phyloP scores from a whole-genome alignment of 805 yeast species.

The Ogataea allantospora region DNA sequence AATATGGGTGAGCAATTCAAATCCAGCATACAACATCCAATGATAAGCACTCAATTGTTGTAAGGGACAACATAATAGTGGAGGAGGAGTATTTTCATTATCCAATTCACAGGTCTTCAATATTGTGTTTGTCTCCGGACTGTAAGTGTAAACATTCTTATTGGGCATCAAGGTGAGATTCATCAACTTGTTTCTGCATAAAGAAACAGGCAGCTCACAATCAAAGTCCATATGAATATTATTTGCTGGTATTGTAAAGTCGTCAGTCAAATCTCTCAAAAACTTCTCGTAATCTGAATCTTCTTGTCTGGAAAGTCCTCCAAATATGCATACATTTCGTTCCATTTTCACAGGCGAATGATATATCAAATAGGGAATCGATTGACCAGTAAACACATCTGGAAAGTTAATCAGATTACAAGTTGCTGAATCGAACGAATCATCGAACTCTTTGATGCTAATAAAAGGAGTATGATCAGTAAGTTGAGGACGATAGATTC shows the following conservation, averaged over 20 bases:
- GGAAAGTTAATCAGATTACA: constrained; percentile 32
- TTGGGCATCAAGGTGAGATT: constrained; percentile 44
- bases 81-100: constrained; percentile 41
- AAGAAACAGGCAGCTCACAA: constrained; percentile 46
- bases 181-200: constrained; percentile 39
- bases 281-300: constrained; percentile 25
- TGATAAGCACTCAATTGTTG: constrained; percentile 54
- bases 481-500: constrained; percentile 15
- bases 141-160: constrained; percentile 35
- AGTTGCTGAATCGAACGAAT: constrained; percentile 8
- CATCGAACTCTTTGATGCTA: background rate
- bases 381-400: constrained; percentile 36
- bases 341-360: constrained; percentile 42
- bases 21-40: constrained; percentile 69
- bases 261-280: constrained; percentile 29
- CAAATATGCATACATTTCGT: constrained; percentile 40
- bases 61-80: constrained; percentile 48
- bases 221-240: constrained; percentile 32
- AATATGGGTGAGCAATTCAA: constrained; percentile 41
- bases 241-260: constrained; percentile 33
- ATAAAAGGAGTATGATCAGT: too few species aligned
- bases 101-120: constrained; percentile 21
- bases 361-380: constrained; percentile 43
- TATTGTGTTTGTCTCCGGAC: constrained; percentile 40
- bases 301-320: constrained; percentile 39